These are phyloP conservation scores for Prorocentrum cordatum DNA, from an alignment of 169 alveolate genomes.

Conservation along the genomic window DNA sequence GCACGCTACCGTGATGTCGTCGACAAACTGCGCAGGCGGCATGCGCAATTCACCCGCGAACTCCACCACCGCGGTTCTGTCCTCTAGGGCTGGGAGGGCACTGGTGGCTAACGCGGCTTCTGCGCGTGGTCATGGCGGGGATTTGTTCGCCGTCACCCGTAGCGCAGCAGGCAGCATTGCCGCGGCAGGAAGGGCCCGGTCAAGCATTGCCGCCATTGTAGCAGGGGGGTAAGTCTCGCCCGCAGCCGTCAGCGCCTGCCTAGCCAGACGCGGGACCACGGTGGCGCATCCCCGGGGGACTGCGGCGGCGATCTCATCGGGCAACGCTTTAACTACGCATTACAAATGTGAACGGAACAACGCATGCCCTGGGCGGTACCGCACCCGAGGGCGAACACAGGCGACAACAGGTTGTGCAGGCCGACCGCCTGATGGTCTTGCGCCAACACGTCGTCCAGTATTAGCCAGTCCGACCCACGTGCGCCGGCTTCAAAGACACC, in stretches of 20 bases:
- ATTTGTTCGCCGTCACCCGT: neutral
- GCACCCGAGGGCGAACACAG: neutral
- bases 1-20: neutral
- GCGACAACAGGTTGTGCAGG: neutral
- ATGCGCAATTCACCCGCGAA: too few relatives aligned
- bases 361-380: constrained; percentile 2
- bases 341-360: neutral
- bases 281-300: neutral
- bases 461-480: neutral
- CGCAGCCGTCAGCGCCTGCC: neutral
- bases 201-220: neutral
- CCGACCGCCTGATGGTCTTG: neutral
- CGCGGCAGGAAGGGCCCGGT: too few relatives aligned
- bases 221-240: neutral
- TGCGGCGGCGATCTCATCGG: neutral
- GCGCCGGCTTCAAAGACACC: neutral
- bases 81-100: too few relatives aligned
- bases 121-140: too few relatives aligned
- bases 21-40: too few relatives aligned
- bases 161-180: too few relatives aligned
- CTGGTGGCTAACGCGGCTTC: too few relatives aligned
- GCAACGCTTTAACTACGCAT: neutral
- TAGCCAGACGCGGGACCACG: neutral
- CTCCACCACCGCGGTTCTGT: too few relatives aligned
- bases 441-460: neutral